Base-by-base conservation (phyloP, 2,329 filamentous ascomycete species). In the Apiospora arundinis region DNA sequence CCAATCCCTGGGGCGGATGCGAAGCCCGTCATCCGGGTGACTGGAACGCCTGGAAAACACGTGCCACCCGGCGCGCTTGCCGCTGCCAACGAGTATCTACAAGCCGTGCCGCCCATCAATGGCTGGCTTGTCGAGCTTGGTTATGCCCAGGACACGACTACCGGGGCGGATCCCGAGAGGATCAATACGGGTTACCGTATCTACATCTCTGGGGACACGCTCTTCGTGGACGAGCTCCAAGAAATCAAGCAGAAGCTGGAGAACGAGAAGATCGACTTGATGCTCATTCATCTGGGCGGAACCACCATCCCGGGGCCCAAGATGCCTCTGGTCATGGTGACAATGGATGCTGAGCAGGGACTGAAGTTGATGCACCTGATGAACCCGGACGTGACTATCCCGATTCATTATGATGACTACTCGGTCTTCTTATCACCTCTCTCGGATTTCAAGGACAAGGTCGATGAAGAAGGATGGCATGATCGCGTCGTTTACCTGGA, bases 61-160 rank as follows among this genome's bases (percentile, higher is more conserved):
- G 86, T 92, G 5, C 82, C 82, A 1, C 81, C 82, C 0, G 82
- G 82, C 0, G 76, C 77, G n/a, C 73, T 83, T 16, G 73, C 76
- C 0, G 71, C 85, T 11, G 80, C 86, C 45, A 82, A 84, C 69
- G 78, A 83, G 44, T 32, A 83, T 7, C 74, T 83, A 2, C 70
- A 77, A 46, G 80, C 85, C 69, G 85, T 92, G 4, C 91, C 90
- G 5, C 91, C 90, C 2, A 91, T 88, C 0, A 92, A 92, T 76
- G 90, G 90, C 44, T 92, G 90, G 89, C 87, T 92, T 81, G 73
- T 92, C 4, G 90, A 92, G 78, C 80, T 92, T 12, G 90, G 90
- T 0, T 85, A 87, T 74, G 74, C 78, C 40, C 68, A 71, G 37
- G 69, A 73, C 69, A 70, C 73, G 1, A 70, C 76, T 25, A 72